Conservation (phyloP, 2,329 filamentous ascomycete genomes). For the Aspergillus tamarii region DNA sequence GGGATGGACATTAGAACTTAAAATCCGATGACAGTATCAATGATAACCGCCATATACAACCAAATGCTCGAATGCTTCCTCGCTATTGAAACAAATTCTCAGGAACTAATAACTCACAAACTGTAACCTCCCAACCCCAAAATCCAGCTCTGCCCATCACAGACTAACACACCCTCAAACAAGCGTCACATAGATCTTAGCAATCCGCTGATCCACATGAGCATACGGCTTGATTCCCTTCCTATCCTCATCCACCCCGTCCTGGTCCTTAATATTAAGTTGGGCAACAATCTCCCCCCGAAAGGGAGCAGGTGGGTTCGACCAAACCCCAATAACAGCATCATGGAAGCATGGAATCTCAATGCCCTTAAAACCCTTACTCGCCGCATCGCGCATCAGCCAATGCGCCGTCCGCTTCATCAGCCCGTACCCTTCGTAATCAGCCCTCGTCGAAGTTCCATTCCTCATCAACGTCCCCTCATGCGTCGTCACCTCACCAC, state of each 20-base stretch:
- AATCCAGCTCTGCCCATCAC: background rate
- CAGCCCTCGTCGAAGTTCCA: constrained; percentile 11
- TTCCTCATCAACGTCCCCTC: constrained; percentile 5
- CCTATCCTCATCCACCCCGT: background rate
- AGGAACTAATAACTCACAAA: background rate
- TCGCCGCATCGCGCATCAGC: constrained; percentile 8
- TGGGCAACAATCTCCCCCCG: background rate
- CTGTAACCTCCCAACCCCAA: background rate
- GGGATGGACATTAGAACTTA: background rate
- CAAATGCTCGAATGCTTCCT: background rate
- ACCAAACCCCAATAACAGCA: constrained; percentile 10
- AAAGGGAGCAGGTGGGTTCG: constrained; percentile 8
- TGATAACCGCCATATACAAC: background rate
- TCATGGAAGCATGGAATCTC: constrained; percentile 11
- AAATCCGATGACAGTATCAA: background rate
- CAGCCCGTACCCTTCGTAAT: constrained; percentile 6
- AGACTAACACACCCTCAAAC: background rate
- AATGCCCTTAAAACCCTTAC: constrained; percentile 7
- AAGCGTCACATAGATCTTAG: constrained; percentile 9
- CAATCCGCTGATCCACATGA: constrained; percentile 9
- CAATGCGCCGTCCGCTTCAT: constrained; percentile 13
- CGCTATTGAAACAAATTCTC: background rate
- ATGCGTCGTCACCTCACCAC: constrained; percentile 1
- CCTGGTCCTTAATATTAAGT: constrained; percentile 8
- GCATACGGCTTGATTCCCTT: background rate